Conservation (phyloP, 495 filamentous ascomycete species). For the Penicillium angulare region DNA sequence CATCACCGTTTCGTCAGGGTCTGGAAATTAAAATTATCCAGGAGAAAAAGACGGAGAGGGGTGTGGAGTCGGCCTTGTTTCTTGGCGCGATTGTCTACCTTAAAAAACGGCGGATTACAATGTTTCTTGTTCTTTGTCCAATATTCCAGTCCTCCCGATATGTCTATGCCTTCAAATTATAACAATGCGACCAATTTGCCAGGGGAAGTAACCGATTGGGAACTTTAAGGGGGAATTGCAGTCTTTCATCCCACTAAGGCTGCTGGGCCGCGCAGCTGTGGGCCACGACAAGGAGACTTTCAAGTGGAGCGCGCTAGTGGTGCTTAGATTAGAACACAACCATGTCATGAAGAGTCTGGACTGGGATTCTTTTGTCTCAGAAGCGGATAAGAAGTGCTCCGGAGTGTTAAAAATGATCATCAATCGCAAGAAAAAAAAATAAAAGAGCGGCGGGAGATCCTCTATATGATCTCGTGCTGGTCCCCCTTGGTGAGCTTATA, state of each 20-base stretch:
- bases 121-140: background rate
- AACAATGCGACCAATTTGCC: no score
- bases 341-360: conserved; percentile 16
- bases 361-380: no score
- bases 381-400: no score
- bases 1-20: conserved; percentile 20
- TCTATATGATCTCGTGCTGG: no score
- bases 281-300: conserved; percentile 23
- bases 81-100: no score
- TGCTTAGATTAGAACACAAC: conserved; percentile 25
- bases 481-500: no score
- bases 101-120: no score
- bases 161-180: no score
- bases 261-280: conserved; percentile 25
- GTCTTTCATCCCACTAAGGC: background rate
- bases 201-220: no score
- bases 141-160: background rate
- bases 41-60: conserved; percentile 12
- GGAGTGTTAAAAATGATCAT: no score
- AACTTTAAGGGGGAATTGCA: background rate
- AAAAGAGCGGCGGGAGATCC: no score
- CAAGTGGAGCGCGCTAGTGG: conserved; percentile 27
- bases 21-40: conserved; percentile 22
- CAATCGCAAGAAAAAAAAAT: no score
- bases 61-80: conserved; percentile 15